phyloP scores from a whole-genome alignment of 352 stramenopile species.

The Phytophthora fragariaefolia region DNA sequence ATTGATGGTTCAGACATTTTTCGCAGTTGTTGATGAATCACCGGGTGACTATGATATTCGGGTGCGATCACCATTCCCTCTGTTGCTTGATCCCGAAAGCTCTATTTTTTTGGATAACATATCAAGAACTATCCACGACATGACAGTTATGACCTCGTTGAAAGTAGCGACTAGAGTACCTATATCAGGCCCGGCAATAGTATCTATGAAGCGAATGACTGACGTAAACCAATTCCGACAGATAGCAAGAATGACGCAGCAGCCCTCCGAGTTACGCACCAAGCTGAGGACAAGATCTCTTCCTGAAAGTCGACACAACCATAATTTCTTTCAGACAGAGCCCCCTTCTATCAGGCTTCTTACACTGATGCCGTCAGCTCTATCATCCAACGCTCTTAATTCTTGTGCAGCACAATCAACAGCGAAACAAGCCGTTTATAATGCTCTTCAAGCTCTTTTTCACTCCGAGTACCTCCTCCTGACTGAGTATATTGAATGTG shows the following conservation, averaged over 20 bases:
- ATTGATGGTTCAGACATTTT: neutral
- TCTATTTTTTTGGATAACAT: neutral
- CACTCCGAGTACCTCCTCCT: constrained; percentile 36
- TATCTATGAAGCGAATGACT: neutral
- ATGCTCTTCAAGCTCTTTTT: constrained; percentile 36
- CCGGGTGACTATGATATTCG: neutral
- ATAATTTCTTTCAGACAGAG: neutral
- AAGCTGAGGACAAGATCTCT: neutral
- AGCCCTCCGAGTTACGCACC: neutral
- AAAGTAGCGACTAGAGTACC: too few relatives aligned
- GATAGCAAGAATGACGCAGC: too few relatives aligned
- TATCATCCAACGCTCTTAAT: neutral
- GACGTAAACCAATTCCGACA: neutral
- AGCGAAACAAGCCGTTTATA: constrained; percentile 6
- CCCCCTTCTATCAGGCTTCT: constrained; percentile 1
- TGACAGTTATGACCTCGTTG: neutral
- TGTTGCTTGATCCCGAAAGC: constrained; percentile 7
- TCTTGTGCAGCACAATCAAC: neutral
- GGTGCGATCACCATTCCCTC: neutral
- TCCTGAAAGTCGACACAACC: neutral
- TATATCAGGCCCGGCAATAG: neutral
- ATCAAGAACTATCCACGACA: neutral
- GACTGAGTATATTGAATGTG: constrained; percentile 42
- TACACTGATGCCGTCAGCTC: neutral
- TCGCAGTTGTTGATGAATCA: neutral